These are phyloP conservation scores for Aspergillus sp. DNA, from an alignment of 2,329 filamentous ascomycete genomes.

Conservation along the genomic window DNA sequence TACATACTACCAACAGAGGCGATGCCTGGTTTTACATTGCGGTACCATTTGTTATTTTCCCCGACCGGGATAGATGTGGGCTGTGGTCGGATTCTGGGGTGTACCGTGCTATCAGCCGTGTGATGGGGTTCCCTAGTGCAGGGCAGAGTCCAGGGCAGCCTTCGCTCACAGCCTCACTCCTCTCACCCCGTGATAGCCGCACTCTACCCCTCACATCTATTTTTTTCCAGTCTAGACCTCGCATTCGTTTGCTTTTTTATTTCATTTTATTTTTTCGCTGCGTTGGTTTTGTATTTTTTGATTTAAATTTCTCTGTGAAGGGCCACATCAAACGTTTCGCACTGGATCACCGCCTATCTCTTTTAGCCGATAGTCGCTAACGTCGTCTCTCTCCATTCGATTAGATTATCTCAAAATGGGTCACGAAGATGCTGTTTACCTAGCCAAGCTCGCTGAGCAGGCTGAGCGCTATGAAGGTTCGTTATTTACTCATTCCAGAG, in stretches of 20 bases:
- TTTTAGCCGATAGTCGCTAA: not conserved
- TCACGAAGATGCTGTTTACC: slow-evolving; percentile 99
- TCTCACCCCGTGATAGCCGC: slow-evolving; percentile 19
- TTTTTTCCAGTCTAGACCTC: slow-evolving; percentile 2
- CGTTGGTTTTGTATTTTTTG: not conserved
- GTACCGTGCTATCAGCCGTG: slow-evolving; percentile 8
- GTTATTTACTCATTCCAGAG: slow-evolving; percentile 32
- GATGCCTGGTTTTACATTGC: not conserved
- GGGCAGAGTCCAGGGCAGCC: slow-evolving; percentile 10
- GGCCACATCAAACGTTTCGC: not conserved
- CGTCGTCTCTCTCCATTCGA: slow-evolving; percentile 15
- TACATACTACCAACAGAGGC: slow-evolving; percentile 8
- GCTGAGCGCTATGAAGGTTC: slow-evolving; percentile 99
- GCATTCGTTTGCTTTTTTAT: slow-evolving; percentile 1
- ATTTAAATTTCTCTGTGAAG: not conserved
- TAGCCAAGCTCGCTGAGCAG: slow-evolving; percentile 99
- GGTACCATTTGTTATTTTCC: not conserved
- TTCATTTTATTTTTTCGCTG: not conserved
- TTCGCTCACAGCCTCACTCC: slow-evolving; percentile 23
- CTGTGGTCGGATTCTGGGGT: not conserved
- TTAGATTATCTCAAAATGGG: slow-evolving; percentile 71
- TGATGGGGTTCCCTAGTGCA: slow-evolving; percentile 9
- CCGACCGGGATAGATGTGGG: not conserved
- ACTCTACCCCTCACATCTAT: slow-evolving; percentile 18
- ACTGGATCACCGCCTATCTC: not conserved